Conservation (phyloP, 768 basidiomycete genomes). For the Hericium rajendrae region DNA sequence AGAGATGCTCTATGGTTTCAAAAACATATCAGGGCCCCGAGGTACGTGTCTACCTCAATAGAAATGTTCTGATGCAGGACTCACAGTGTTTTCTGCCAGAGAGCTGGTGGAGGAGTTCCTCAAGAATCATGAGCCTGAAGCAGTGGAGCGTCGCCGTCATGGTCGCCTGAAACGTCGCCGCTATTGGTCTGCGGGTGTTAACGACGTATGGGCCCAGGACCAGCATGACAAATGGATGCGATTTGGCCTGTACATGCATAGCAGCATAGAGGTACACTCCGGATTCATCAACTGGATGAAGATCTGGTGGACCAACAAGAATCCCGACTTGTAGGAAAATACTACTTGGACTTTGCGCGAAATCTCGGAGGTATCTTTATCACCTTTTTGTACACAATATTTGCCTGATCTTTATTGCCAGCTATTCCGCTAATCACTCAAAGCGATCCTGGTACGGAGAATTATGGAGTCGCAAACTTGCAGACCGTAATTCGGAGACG, state of each 20-base stretch:
- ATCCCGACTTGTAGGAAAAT: conserved; percentile 5
- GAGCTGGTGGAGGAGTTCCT: background rate
- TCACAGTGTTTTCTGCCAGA: too few species aligned
- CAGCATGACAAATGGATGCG: background rate
- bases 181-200: background rate
- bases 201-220: background rate
- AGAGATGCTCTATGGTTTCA: background rate
- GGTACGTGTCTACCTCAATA: too few species aligned
- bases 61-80: too few species aligned
- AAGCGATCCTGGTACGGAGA: conserved; percentile 35
- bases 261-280: background rate
- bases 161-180: background rate
- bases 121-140: background rate
- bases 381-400: too few species aligned
- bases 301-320: conserved; percentile 36
- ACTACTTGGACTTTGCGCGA: conserved; percentile 25
- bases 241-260: background rate
- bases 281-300: conserved; percentile 24
- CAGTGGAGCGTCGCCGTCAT: background rate
- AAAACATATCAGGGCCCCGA: background rate
- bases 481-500: conserved; percentile 30
- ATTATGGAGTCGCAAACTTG: conserved; percentile 35
- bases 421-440: conserved; percentile 32
- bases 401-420: too few species aligned
- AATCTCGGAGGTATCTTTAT: conserved; percentile 15